Evolutionary conservation across 2,329 filamentous ascomycete species (phyloP), one percentile per base, ranked within the genome.

Genomic region (Thelonectria olida): DNA sequence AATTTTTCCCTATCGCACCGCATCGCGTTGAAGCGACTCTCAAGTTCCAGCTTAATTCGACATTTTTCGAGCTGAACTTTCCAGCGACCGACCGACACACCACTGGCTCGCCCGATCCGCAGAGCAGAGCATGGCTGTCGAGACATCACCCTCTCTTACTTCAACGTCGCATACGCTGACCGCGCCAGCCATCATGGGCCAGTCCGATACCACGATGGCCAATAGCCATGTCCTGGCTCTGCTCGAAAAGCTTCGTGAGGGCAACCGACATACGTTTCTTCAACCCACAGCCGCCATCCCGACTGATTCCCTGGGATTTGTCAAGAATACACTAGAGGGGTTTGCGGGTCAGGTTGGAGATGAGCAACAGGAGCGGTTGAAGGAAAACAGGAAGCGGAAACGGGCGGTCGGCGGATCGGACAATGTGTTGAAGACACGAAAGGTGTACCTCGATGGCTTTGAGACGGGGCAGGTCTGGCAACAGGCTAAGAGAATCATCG

Each of bases 381-480:
- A 90, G 67, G 86, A 91, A 66, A 89, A 88, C 68, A 89, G 86
- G 76, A 96, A 97, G 81, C 84, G 92, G 64, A 97, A 96, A 82
- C 84, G 92, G 67, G 83, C 82, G 8, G 82, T 84, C 45, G 76
- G 77, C 23, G 77, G 75, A 4, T 79, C 78, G 23, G 79, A 83
- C 52, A 78, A 86, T 66, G 80, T 91, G 2, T 74, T 97, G 65
- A 93, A 93, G 71, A 81, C 97, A 71, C 90, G 91, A 70, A 93
- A 92, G 76, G 82, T 99, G 15, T 92, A 97, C 74, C 82, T 93
- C 7, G 88, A 97, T 58, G 96, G 95, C 0, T 97, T 98, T 69
- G 92, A 91, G 70, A 90, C 92, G 10, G 88, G 90, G 19, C 95
- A 98, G 78, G 89, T 99, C 42, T 99, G 95, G 92, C 92, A 97